phyloP scores from a whole-genome alignment of 768 basidiomycete genomes.

The Mycena metata region DNA sequence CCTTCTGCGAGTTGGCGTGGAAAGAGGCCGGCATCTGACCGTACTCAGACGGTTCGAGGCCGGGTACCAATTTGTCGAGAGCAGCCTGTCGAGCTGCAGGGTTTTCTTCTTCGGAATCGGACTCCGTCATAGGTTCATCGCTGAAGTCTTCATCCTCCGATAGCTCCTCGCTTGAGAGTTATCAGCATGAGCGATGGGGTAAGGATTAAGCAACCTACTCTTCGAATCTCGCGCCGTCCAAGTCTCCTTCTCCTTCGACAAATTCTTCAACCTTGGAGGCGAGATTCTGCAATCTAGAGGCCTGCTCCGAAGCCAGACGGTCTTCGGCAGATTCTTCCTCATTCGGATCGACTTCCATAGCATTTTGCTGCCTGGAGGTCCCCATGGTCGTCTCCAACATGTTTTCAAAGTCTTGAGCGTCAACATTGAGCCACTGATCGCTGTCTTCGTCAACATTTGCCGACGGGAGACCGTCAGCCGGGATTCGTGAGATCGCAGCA shows the following conservation, averaged over 20 bases:
- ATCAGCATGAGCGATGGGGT: slow-evolving; percentile 8
- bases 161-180: slow-evolving; percentile 62
- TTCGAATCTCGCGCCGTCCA: slow-evolving; percentile 90
- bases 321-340: slow-evolving; percentile 58
- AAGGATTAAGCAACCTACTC: slow-evolving; percentile 71
- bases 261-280: slow-evolving; percentile 92
- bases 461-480: slow-evolving; percentile 43
- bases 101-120: slow-evolving; percentile 51
- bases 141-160: slow-evolving; percentile 74
- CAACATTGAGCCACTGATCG: slow-evolving; percentile 90
- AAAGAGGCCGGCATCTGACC: slow-evolving; percentile 87
- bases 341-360: slow-evolving; percentile 64
- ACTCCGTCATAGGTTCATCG: slow-evolving; percentile 60
- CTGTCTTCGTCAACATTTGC: slow-evolving; percentile 69
- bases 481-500: slow-evolving; percentile 64
- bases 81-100: slow-evolving; percentile 67
- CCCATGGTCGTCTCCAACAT: slow-evolving; percentile 68
- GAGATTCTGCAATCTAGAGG: slow-evolving; percentile 77
- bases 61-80: slow-evolving; percentile 87
- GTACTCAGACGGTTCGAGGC: slow-evolving; percentile 86
- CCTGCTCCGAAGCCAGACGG: slow-evolving; percentile 71
- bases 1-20: slow-evolving; percentile 77
- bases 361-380: slow-evolving; percentile 41
- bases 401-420: slow-evolving; percentile 81
- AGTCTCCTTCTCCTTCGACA: slow-evolving; percentile 88